These are phyloP conservation scores for Lactifluus subvellereus DNA, from an alignment of 768 basidiomycete genomes.

Conservation along the genomic window DNA sequence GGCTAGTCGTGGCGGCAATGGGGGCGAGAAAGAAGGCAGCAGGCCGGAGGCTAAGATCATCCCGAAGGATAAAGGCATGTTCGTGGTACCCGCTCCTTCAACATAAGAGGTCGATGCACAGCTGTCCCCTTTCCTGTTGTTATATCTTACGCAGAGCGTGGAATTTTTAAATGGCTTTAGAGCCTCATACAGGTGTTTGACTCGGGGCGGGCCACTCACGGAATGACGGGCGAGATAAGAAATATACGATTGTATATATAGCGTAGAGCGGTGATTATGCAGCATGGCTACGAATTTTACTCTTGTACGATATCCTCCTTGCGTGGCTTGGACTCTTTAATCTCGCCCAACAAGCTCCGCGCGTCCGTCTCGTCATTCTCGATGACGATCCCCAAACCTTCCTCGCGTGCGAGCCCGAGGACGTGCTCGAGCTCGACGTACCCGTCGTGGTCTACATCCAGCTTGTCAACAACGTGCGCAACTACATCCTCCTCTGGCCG, in stretches of 20 bases:
- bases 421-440: conserved; percentile 96
- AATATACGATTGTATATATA: conserved; percentile 7
- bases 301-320: conserved; percentile 96
- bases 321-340: conserved; percentile 70
- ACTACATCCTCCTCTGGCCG: conserved; percentile 86
- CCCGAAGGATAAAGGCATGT: not conserved
- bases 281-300: conserved; percentile 20
- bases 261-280: conserved; percentile 9
- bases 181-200: not conserved
- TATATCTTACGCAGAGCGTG: conserved; percentile 2
- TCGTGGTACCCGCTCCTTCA: not conserved
- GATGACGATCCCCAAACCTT: conserved; percentile 74
- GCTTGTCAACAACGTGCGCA: conserved; percentile 80
- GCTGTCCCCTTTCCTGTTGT: not conserved
- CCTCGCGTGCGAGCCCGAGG: conserved; percentile 79
- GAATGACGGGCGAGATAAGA: not conserved
- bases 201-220: not conserved
- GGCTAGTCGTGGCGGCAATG: not conserved
- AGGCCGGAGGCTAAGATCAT: not conserved
- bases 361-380: conserved; percentile 81
- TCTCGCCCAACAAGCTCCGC: conserved; percentile 75
- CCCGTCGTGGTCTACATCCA: conserved; percentile 95
- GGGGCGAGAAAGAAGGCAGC: not conserved
- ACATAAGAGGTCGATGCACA: not conserved
- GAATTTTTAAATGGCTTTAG: not conserved